phyloP scores from a whole-genome alignment of 331 rosid species.

The Prunus yedoensis region DNA sequence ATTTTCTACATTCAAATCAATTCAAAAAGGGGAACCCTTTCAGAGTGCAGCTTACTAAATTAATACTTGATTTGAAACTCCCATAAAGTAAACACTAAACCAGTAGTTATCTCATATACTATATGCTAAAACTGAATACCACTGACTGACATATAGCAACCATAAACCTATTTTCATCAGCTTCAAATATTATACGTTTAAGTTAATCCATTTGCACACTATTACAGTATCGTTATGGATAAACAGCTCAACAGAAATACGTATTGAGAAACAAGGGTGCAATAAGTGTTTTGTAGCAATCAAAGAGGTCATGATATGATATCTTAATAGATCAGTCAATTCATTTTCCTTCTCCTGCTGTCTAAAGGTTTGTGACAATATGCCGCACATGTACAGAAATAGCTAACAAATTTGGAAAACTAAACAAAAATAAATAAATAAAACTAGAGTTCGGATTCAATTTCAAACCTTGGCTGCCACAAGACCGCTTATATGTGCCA shows the following conservation, averaged over 20 bases:
- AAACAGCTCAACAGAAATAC: no score
- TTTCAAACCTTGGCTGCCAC: slow-evolving; percentile 72
- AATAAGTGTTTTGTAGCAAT: background rate
- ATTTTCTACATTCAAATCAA: background rate
- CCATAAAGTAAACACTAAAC: no score
- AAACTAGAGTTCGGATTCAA: background rate
- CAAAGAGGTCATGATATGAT: background rate
- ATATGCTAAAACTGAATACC: background rate
- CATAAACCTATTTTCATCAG: background rate
- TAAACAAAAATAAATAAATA: background rate
- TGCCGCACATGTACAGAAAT: background rate
- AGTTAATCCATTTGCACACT: background rate
- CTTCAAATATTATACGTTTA: background rate
- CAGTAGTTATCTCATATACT: background rate
- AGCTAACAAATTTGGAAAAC: background rate
- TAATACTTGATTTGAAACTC: background rate
- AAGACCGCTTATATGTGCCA: slow-evolving; percentile 89
- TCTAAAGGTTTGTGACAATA: no score
- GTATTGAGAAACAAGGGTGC: background rate
- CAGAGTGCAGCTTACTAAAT: background rate
- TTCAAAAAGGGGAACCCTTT: background rate
- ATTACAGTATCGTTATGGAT: background rate
- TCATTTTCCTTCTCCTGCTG: background rate
- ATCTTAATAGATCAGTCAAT: background rate
- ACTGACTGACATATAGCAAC: slow-evolving; percentile 6